phyloP scores from a whole-genome alignment of 1,139 yeast species.

The Protomyces macrosporus region DNA sequence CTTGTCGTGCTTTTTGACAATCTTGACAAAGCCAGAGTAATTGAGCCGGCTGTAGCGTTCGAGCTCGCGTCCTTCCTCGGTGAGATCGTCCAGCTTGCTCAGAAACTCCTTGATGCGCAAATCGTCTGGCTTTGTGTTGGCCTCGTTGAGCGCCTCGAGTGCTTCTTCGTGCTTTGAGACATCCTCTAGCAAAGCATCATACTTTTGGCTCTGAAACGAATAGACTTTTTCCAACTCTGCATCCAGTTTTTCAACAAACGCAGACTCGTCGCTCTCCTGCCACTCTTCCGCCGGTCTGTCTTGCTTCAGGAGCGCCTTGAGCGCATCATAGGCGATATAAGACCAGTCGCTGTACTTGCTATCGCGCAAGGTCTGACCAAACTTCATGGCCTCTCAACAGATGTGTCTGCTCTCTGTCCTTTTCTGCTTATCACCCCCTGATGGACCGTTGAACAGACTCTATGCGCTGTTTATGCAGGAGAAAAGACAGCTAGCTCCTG shows the following conservation, averaged over 20 bases:
- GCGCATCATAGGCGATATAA: slow-evolving; percentile 70
- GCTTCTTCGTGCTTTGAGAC: slow-evolving; percentile 59
- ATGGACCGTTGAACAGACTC: neutral
- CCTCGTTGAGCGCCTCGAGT: slow-evolving; percentile 45
- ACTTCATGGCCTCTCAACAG: slow-evolving; percentile 52
- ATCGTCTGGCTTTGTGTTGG: slow-evolving; percentile 45
- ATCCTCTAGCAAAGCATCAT: slow-evolving; percentile 60
- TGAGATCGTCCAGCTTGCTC: slow-evolving; percentile 59
- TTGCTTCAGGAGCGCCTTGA: slow-evolving; percentile 80
- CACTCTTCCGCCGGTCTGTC: slow-evolving; percentile 46
- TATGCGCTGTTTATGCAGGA: too few species aligned
- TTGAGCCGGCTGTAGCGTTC: slow-evolving; percentile 86
- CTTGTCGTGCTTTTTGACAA: slow-evolving; percentile 93
- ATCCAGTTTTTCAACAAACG: slow-evolving; percentile 76
- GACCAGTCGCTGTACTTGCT: slow-evolving; percentile 90
- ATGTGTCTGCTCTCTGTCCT: neutral
- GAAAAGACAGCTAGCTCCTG: neutral
- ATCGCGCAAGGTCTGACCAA: slow-evolving; percentile 73
- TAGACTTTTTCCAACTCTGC: slow-evolving; percentile 88
- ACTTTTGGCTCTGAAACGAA: slow-evolving; percentile 69
- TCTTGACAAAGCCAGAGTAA: slow-evolving; percentile 89
- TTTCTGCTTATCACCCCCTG: neutral
- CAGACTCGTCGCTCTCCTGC: slow-evolving; percentile 76
- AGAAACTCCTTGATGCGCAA: slow-evolving; percentile 14
- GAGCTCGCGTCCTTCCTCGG: slow-evolving; percentile 73